Evolutionary conservation across 345 rosid genomes (phyloP), one percentile per base, ranked within the genome.

Genomic region (Tarenaya hassleriana): DNA sequence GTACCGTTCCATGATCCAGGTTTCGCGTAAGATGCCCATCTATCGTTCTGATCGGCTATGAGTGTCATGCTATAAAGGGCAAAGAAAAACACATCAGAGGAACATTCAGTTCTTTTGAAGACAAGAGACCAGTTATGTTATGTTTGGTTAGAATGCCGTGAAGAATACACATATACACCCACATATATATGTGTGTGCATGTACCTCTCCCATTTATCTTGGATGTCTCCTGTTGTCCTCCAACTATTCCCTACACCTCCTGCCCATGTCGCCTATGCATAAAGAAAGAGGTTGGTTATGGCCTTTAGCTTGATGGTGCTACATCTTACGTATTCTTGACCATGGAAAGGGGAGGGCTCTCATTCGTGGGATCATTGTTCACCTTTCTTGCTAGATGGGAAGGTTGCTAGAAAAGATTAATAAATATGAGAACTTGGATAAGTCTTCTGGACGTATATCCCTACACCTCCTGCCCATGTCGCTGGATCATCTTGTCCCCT

Each of bases 1-100:
- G 56, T 72, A 87, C 98, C 95, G 44, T 91, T 91, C 96, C 96
- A 90, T 13, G 88, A 82, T 11, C 96, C 96, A 39, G 96, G 96
- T 68, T 78, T 77, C 34, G 96, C 98, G 45, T 71, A 74, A 41
- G 83, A 73, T 1, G 96, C 98, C 63, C 86, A 87, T 51, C 63
- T 34, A 55, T 91, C 89, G 32, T 91, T 91, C 62, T 60, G 58
- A 44, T 84, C 98, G 1, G 88, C 92, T 61, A 74, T 60, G 9
- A 61, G 16, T 27, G 71, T 58, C 95, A 91, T 78, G 69, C 98
- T 92, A 78, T 73, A 37, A 69, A 44, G 41, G n/a, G n/a, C 17
- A 31, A 29, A 18, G 37, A 51, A 41, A 52, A 38, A 10, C 41
- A 12, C 27, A 13, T 41, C 21, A 56, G 10, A 27, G 14, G 16